A percentile compares a stretch with the other conserved stretches of the same genome.
Conservation (phyloP, 2,329 filamentous ascomycete species). For the Pseudogymnoascus sp. region DNA sequence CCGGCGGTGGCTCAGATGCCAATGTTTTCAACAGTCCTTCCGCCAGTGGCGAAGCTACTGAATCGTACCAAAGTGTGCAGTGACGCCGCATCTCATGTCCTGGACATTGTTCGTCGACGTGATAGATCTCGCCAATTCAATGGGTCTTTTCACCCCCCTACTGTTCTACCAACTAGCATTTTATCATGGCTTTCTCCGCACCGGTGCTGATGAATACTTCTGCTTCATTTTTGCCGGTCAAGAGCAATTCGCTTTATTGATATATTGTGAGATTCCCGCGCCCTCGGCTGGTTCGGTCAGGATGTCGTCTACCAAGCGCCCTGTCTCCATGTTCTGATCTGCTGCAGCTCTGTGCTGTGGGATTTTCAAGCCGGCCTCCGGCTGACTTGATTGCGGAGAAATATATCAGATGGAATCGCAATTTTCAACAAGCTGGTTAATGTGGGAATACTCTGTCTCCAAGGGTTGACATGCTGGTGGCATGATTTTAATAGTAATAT, state of each 20-base stretch:
- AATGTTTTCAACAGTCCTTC: neutral
- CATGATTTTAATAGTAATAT: constrained; percentile 6
- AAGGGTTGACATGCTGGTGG: constrained; percentile 1
- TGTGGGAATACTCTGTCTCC: neutral
- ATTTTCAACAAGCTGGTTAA: neutral
- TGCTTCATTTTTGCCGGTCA: neutral
- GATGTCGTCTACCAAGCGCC: neutral
- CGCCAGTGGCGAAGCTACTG: neutral
- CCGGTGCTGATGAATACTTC: neutral
- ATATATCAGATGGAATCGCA: neutral
- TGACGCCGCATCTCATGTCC: neutral
- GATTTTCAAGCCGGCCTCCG: neutral
- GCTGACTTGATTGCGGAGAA: neutral
- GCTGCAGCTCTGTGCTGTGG: neutral
- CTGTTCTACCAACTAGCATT: neutral
- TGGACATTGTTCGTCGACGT: neutral
- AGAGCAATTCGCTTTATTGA: neutral
- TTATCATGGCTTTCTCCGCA: neutral
- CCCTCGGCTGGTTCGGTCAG: neutral
- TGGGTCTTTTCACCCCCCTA: neutral
- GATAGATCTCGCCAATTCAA: neutral
- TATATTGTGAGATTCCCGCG: neutral
- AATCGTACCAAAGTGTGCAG: neutral
- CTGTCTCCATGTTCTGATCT: neutral
- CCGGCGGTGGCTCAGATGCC: neutral